Evolutionary conservation across 106 monocot species (phyloP), one percentile per base, ranked within the genome.

Genomic region (Apostasia ramifera): DNA sequence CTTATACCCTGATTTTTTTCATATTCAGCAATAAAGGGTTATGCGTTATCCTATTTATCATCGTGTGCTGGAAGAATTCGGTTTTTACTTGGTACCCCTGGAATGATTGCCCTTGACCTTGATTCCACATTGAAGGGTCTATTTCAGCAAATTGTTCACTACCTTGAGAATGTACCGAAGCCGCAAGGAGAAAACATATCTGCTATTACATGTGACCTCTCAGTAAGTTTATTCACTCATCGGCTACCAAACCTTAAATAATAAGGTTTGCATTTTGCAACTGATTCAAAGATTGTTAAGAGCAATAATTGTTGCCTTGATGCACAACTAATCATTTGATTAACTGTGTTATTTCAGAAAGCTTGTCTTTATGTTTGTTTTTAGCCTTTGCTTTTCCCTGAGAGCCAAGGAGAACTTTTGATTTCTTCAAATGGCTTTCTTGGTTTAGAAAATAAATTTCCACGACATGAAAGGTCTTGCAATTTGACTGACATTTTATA

Each of bases 101-200:
- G 97, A 39, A 98, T 98, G 97, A 90, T 98, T 44, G 97, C 97
- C 70, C 90, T 98, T 76, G 97, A 93, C 60, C 74, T 98, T 9
- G 92, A 98, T 73, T 52, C 78, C 53, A 90, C 81, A n/a, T 81
- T 98, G 78, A 86, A 78, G 71, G 78, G 70, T 51, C 83, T 98
- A 4, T 98, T 98, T 85, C 92, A 92, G 65, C 89, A 98, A 83
- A 73, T 98, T 66, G 86, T 98, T 68, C 81, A 77, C 78, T 92
- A 83, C 66, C 90, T 98, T 53, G 92, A 98, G 73, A 93, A 83
- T 48, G 71, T 98, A 69, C 97, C 89, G 58, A 98, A 98, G 77
- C 84, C 87, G 63, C 97, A 93, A 65, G 92, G 92, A 47, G 92
- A 92, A 74, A 87, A 59, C 73, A 82, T 88, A 44, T 86, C 97